These are phyloP conservation scores for Ustilaginoidea virens DNA, from an alignment of 2,329 filamentous ascomycete species.

Conservation along the genomic window DNA sequence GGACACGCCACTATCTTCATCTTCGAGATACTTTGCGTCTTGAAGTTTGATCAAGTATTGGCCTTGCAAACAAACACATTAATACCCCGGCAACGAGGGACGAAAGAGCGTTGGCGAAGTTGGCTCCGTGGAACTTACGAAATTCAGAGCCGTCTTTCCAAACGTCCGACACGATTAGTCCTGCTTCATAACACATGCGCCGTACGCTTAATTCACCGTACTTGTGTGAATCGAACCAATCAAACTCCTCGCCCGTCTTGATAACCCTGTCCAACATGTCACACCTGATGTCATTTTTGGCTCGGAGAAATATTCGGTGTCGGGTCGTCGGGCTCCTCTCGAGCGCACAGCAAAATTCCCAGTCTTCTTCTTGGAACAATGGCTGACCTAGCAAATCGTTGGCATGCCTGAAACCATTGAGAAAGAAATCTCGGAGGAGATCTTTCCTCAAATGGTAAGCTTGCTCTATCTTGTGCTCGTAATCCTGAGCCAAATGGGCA, in stretches of 20 bases:
- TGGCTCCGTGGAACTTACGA: constrained; percentile 19
- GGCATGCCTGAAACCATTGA: constrained; percentile 22
- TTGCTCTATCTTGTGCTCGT: constrained; percentile 22
- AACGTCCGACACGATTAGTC: constrained; percentile 18
- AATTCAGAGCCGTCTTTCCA: constrained; percentile 24
- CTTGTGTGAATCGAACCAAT: constrained; percentile 30
- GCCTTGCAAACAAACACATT: too few species aligned
- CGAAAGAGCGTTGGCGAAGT: too few species aligned
- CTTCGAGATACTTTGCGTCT: constrained; percentile 15
- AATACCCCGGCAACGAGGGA: too few species aligned
- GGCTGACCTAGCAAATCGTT: constrained; percentile 19
- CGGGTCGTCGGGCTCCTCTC: constrained; percentile 20
- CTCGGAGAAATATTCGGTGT: constrained; percentile 24
- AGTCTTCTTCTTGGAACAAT: constrained; percentile 21
- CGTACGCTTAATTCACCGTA: constrained; percentile 20
- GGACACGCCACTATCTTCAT: constrained; percentile 22
- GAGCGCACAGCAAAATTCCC: constrained; percentile 21
- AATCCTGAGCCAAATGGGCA: constrained; percentile 17
- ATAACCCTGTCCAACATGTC: constrained; percentile 12
- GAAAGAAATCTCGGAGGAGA: constrained; percentile 21
- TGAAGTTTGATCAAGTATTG: constrained; percentile 22
- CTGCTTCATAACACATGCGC: constrained; percentile 23
- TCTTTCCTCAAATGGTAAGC: constrained; percentile 22
- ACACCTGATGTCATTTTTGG: constrained; percentile 17
- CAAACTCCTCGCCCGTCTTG: constrained; percentile 18